These are phyloP conservation scores for Suhomyces chickasaworum DNA, from an alignment of 1,139 yeast species.

Conservation along the genomic window DNA sequence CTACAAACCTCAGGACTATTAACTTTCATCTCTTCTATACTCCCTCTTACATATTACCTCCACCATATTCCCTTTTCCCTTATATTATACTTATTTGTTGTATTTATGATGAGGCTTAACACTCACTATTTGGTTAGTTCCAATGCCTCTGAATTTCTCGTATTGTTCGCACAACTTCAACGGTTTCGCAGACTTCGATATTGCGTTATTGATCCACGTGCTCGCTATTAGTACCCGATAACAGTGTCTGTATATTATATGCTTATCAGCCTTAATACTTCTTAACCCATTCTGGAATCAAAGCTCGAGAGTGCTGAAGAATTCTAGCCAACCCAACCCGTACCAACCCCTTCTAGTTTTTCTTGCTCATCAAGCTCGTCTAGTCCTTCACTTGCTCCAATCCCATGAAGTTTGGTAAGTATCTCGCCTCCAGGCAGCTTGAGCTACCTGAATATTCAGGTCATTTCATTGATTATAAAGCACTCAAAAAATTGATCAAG, in stretches of 20 bases:
- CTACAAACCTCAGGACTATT: too few species aligned
- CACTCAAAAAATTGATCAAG: conserved; percentile 78
- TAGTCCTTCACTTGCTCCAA: too few species aligned
- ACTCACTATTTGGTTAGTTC: too few species aligned
- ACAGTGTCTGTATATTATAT: background rate
- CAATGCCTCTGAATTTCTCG: too few species aligned
- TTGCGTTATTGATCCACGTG: conserved; percentile 1
- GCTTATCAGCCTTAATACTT: background rate
- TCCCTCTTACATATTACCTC: too few species aligned
- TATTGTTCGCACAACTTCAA: background rate
- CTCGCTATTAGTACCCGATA: background rate
- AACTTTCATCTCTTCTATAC: too few species aligned
- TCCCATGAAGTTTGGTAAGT: conserved; percentile 87
- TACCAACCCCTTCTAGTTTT: background rate
- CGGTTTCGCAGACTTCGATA: background rate
- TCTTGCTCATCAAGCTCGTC: too few species aligned
- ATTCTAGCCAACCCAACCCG: too few species aligned
- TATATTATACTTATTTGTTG: too few species aligned
- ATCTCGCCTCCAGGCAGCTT: conserved; percentile 88
- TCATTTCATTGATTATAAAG: conserved; percentile 91
- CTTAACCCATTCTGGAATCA: background rate
- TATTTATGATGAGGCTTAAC: too few species aligned
- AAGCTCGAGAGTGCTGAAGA: background rate
- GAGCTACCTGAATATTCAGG: conserved; percentile 95
- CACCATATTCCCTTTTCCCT: too few species aligned